phyloP scores from a whole-genome alignment of 1,284 basidiomycete species.

The Austropuccinia psidii region DNA sequence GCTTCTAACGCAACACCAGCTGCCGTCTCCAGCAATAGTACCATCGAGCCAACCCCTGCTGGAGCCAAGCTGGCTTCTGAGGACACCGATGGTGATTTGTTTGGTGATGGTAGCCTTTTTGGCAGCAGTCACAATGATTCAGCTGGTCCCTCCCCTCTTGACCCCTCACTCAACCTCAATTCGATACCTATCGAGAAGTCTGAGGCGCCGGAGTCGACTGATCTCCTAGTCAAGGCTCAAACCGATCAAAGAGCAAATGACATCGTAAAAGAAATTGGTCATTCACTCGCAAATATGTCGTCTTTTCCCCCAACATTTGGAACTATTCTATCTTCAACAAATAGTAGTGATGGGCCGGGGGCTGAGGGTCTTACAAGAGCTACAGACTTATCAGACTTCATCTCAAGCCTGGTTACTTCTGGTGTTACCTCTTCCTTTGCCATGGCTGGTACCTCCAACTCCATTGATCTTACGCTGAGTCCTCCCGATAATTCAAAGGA shows the following conservation, averaged over 20 bases:
- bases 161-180: background rate
- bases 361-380: too few relatives aligned
- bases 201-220: background rate
- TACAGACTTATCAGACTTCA: too few relatives aligned
- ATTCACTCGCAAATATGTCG: background rate
- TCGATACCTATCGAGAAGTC: background rate
- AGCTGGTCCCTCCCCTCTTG: conserved; percentile 17
- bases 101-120: conserved; percentile 32
- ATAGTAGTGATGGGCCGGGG: too few relatives aligned
- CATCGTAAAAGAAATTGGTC: background rate
- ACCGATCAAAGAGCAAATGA: background rate
- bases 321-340: background rate
- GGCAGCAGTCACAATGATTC: conserved; percentile 18
- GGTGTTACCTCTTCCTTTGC: too few relatives aligned
- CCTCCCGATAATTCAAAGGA: too few relatives aligned
- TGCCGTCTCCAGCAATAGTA: background rate
- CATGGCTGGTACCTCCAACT: too few relatives aligned
- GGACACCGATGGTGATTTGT: conserved; percentile 20
- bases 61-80: conserved; percentile 2
- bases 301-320: background rate
- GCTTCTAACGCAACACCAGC: background rate
- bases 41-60: background rate
- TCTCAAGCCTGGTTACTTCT: too few relatives aligned
- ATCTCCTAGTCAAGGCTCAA: background rate
- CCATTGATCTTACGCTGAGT: too few relatives aligned